These are phyloP conservation scores for Paspalum notatum DNA, from an alignment of 176 grass and related monocot species.

Conservation along the genomic window DNA sequence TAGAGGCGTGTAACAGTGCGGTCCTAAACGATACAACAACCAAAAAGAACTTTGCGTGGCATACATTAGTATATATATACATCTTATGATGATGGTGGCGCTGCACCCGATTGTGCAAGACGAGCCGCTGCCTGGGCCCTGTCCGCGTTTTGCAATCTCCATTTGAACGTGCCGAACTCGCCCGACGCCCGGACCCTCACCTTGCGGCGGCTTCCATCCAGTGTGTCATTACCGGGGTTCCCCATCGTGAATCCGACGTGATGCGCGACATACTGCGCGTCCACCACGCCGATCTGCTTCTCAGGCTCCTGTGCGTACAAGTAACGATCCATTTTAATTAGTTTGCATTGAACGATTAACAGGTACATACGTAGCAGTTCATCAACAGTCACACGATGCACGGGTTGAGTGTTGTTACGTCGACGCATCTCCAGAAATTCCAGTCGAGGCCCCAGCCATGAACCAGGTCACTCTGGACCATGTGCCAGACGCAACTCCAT, in stretches of 20 bases:
- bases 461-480: slow-evolving; percentile 49
- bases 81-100: no score
- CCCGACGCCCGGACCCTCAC: neutral
- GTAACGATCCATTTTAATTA: neutral
- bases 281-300: slow-evolving; percentile 26
- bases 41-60: no score
- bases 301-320: slow-evolving; percentile 10
- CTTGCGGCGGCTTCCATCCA: neutral
- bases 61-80: no score
- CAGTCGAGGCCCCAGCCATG: slow-evolving; percentile 42
- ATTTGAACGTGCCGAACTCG: neutral
- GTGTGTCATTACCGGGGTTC: neutral
- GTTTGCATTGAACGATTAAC: neutral
- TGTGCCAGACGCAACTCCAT: slow-evolving; percentile 55
- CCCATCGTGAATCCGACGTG: slow-evolving; percentile 13
- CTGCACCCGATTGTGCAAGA: neutral
- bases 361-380: neutral
- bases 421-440: slow-evolving; percentile 50
- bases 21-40: no score
- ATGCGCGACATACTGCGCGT: slow-evolving; percentile 39
- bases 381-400: no score
- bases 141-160: neutral
- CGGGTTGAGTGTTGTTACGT: neutral
- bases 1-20: no score
- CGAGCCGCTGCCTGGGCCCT: neutral